Base-by-base conservation (phyloP, 139 green algal genomes). In the Picochlorum sp. region DNA sequence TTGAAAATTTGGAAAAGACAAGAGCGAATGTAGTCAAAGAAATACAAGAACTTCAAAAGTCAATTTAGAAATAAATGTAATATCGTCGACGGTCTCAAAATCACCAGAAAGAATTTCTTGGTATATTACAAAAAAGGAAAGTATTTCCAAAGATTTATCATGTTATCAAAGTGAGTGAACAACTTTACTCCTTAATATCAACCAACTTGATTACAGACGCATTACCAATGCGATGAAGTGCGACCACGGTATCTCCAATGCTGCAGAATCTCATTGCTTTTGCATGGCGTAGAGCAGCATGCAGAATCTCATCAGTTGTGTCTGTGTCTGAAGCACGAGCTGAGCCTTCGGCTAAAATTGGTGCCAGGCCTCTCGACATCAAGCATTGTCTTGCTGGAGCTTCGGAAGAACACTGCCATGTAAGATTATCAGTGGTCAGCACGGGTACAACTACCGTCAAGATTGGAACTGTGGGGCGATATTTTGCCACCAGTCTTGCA, bases 161-260 rank as follows among this genome's bases (percentile, higher is more conserved):
- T 28, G 20, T 50, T n/a, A 26, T 50, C 20, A 4, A 18, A 56
- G 20, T n/a, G 13, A 10, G 14, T 24, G 16, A 13, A 71, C 59
- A 75, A 29, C 3, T 59, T 43, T 43, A 44, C 22, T 44, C 22
- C 41, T 74, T 70, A 33, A 86, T 73, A 61, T 91, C 82, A 2
- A 92, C 75, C 33, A 95, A 86, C 73, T 96, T 96, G 81, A 96
- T 95, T 6, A 96, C 89, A 12, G 89, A 95, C 0, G 89, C 86
- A 55, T 93, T 91, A 49, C 89, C 89, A 55, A 97, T 97, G 40
- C 89, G 74, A 72, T 97, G 89, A 59, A 97, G 73, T 7, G 89
- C 89, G 20, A 97, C 87, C 33, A 97, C 86, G 50, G 62, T 81
- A 67, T 96, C 89, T 14, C 87, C 88, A 37, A 68, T 66, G 6